Percentiles rank a stretch among this genome's conserved stretches.
These are phyloP conservation scores for Melanogaster broomeanus DNA, from an alignment of 768 basidiomycete species.

Conservation along the genomic window DNA sequence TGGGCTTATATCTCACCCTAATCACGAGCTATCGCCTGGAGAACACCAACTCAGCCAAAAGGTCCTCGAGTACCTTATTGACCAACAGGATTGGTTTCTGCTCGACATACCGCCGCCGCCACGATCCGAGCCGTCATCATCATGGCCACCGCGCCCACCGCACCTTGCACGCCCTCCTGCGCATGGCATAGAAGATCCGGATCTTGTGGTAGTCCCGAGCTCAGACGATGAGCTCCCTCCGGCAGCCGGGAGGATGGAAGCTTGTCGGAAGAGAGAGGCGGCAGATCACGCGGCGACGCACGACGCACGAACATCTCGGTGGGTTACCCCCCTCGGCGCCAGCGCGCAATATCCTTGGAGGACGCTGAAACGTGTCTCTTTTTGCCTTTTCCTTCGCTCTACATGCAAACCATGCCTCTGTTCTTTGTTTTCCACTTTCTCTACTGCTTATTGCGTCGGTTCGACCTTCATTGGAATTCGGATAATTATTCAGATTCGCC, in stretches of 20 bases:
- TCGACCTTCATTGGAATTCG: slow-evolving; percentile 13
- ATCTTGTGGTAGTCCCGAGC: slow-evolving; percentile 43
- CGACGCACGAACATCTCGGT: slow-evolving; percentile 49
- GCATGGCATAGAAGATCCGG: slow-evolving; percentile 44
- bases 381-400: slow-evolving; percentile 7
- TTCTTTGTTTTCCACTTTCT: neutral
- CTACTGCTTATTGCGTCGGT: neutral
- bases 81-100: slow-evolving; percentile 96
- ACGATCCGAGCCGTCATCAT: slow-evolving; percentile 29
- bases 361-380: slow-evolving; percentile 26
- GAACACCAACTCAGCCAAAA: slow-evolving; percentile 88
- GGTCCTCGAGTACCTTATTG: slow-evolving; percentile 94
- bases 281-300: slow-evolving; percentile 55
- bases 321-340: slow-evolving; percentile 35
- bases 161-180: slow-evolving; percentile 6
- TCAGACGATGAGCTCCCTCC: slow-evolving; percentile 51
- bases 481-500: slow-evolving; percentile 17
- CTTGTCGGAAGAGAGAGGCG: slow-evolving; percentile 42
- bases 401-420: neutral
- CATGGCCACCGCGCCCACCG: slow-evolving; percentile 22
- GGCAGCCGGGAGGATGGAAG: slow-evolving; percentile 54
- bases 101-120: slow-evolving; percentile 80
- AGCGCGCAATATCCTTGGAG: slow-evolving; percentile 29
- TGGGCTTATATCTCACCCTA: slow-evolving; percentile 86
- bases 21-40: slow-evolving; percentile 80